Base-by-base conservation (phyloP, 2,329 filamentous ascomycete genomes). In the Trichoderma sp. region DNA sequence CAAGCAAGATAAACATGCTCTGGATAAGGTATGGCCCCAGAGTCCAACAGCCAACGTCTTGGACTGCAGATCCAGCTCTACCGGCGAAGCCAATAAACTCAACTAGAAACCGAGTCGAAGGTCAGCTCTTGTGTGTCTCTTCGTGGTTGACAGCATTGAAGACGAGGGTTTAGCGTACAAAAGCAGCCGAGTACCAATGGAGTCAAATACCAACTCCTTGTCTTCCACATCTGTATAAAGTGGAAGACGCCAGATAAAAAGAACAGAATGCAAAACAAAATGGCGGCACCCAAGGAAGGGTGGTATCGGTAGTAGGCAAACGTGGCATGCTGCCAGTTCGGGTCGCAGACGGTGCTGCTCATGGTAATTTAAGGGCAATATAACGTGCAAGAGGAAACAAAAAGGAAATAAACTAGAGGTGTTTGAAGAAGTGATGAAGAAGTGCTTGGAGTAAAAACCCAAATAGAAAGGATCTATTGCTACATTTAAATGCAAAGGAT, bases 1-100 rank as follows among this genome's bases (percentile, higher is more conserved):
- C 83, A n/a, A 87, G 76, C 43, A 87, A 79, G 62, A 87, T 79
- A 47, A 85, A 76, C 28, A 84, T 76, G 59, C 76, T 77, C 74
- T 87, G 84, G 53, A 84, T 76, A 58, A 85, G 75, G 75, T 80
- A 87, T 4, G 81, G 81, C 1, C 74, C 71, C 53, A 84, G 17
- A 76, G 68, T 71, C 69, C 69, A 71, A 7, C 63, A 71, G 7
- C 69, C 69, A 32, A 43, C 28, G 9, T 32, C 28, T 63, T 69
- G 26, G 13, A 55, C 39, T 9, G 15, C 64, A n/a, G 70, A 71
- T 30, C 30, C 30, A 11, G 65, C 65, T 53, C 70, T 66, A 12
- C 65, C 70, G 3, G 43, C 39, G 26, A 68, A 71, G 9, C 70
- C 70, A 36, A 72, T 39, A 6, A 72, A 69, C 7, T 72, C 70